Percentiles rank a stretch among this genome's conserved stretches.
Conservation (phyloP, 805 yeast genomes). For the Wickerhamiella brachini region DNA sequence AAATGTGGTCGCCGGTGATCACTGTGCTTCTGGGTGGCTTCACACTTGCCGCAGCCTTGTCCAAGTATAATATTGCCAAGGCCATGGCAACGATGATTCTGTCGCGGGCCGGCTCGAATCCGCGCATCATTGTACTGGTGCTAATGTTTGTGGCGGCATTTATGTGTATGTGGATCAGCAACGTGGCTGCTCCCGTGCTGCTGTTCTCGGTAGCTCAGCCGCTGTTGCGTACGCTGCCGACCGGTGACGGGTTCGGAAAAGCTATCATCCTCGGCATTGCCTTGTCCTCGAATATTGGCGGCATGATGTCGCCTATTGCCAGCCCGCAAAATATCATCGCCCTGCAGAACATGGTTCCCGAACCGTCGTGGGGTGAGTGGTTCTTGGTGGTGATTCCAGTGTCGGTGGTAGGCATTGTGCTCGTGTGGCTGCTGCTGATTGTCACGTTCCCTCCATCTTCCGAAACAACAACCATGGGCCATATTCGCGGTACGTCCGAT, state of each 20-base stretch:
- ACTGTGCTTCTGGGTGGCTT: constrained; percentile 87
- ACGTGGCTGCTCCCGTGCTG: constrained; percentile 93
- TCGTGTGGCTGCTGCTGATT: constrained; percentile 61
- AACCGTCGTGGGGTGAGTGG: constrained; percentile 87
- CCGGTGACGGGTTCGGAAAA: constrained; percentile 62
- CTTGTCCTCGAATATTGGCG: constrained; percentile 83
- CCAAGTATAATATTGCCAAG: constrained; percentile 82
- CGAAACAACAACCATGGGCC: constrained; percentile 36
- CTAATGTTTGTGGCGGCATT: constrained; percentile 79
- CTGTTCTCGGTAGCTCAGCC: constrained; percentile 89
- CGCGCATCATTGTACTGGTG: constrained; percentile 58
- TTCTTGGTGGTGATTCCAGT: constrained; percentile 79
- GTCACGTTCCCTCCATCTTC: constrained; percentile 42
- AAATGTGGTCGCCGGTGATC: constrained; percentile 94
- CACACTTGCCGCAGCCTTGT: constrained; percentile 85
- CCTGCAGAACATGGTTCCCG: constrained; percentile 72
- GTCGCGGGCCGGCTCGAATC: constrained; percentile 75
- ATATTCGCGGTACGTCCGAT: constrained; percentile 45
- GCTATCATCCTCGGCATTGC: constrained; percentile 87
- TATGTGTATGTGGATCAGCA: constrained; percentile 89
- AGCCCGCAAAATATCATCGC: constrained; percentile 95
- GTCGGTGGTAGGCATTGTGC: constrained; percentile 42
- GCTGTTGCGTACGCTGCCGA: constrained; percentile 66
- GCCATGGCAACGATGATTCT: constrained; percentile 69
- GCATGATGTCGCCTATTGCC: constrained; percentile 95